Conservation (phyloP, 352 stramenopile species). For the Thalassiosira hispida region DNA sequence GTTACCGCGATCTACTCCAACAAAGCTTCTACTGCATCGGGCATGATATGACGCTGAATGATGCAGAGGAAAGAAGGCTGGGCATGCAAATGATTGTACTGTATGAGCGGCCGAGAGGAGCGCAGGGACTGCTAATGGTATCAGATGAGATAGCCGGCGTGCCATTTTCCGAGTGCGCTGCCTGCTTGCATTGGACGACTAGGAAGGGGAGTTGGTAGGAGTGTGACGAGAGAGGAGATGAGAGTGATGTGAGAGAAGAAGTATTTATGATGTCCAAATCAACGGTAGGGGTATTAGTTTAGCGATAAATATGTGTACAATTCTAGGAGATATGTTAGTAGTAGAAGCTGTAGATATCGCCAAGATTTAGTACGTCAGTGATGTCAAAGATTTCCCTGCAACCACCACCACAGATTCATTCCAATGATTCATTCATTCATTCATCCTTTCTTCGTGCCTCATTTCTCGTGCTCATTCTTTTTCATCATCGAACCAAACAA, state of each 20-base stretch:
- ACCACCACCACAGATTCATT: constrained; percentile 2
- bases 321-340: neutral
- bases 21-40: neutral
- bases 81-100: neutral
- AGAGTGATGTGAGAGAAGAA: no score
- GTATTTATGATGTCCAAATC: no score
- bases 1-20: neutral
- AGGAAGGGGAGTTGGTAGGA: no score
- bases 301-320: neutral
- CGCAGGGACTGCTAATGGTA: constrained; percentile 3
- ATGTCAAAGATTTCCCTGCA: constrained; percentile 13
- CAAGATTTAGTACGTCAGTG: constrained; percentile 15
- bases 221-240: no score
- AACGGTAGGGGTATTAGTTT: no score
- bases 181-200: no score
- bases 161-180: neutral
- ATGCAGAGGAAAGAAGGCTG: neutral
- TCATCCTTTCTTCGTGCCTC: neutral
- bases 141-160: neutral
- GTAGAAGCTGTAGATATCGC: neutral
- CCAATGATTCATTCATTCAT: constrained; percentile 6
- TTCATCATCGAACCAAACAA: constrained; percentile 23
- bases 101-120: constrained; percentile 9
- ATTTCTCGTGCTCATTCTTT: neutral
- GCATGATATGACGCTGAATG: neutral